These are phyloP conservation scores for Phytophthora colocasiae DNA, from an alignment of 352 stramenopile species.

Conservation along the genomic window DNA sequence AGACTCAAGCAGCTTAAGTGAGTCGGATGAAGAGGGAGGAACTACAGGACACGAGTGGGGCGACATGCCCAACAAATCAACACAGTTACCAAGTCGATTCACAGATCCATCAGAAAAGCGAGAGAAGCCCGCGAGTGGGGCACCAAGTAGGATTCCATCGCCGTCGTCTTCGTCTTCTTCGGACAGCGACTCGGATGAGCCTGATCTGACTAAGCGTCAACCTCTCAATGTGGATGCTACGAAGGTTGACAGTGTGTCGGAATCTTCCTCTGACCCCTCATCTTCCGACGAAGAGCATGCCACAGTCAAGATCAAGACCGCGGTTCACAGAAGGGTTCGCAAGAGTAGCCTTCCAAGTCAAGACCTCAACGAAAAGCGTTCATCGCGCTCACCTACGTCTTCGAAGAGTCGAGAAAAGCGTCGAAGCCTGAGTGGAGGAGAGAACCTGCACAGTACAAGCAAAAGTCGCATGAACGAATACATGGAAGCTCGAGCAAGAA, in stretches of 20 bases:
- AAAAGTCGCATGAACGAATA: conserved; percentile 91
- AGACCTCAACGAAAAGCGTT: conserved; percentile 27
- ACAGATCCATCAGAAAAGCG: conserved; percentile 14
- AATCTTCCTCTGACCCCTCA: conserved; percentile 36
- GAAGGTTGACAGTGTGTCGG: conserved; percentile 28
- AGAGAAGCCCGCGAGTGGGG: background rate
- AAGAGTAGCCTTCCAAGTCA: conserved; percentile 32
- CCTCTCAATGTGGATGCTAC: conserved; percentile 19
- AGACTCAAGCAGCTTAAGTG: conserved; percentile 57
- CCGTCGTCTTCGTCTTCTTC: conserved; percentile 36
- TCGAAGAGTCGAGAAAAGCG: conserved; percentile 53
- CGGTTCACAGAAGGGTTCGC: conserved; percentile 31
- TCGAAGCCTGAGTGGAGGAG: conserved; percentile 43
- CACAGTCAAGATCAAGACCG: conserved; percentile 29
- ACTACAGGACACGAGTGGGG: conserved; percentile 16
- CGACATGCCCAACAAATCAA: conserved; percentile 6
- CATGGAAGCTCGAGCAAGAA: conserved; percentile 84
- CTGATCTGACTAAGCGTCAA: conserved; percentile 27
- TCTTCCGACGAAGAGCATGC: conserved; percentile 32
- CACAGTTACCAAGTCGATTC: conserved; percentile 30
- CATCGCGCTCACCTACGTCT: conserved; percentile 43
- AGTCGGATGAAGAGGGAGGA: conserved; percentile 42
- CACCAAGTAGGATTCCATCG: conserved; percentile 9
- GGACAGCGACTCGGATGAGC: conserved; percentile 39
- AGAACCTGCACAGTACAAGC: conserved; percentile 44